These are phyloP conservation scores for Thermothelomyces thermophilus DNA, from an alignment of 2,329 filamentous ascomycete genomes.

Conservation along the genomic window DNA sequence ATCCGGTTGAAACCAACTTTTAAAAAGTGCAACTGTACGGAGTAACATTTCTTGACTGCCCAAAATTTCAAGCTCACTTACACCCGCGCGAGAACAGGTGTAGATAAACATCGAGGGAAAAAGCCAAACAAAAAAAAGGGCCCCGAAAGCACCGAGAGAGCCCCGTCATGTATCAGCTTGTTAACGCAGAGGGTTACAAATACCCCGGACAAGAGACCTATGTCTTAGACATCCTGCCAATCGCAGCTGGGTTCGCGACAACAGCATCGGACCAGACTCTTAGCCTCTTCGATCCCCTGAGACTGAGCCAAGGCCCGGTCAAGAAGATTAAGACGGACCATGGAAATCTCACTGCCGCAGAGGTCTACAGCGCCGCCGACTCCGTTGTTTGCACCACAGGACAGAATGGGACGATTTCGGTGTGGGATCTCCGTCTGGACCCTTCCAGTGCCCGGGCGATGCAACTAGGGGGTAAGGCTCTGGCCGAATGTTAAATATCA, in stretches of 20 bases:
- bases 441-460: conserved; percentile 35
- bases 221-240: conserved; percentile 51
- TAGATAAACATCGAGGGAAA: neutral
- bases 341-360: conserved; percentile 57
- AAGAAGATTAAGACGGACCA: conserved; percentile 47
- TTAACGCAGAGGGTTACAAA: conserved; percentile 34
- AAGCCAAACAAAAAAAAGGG: too few species aligned
- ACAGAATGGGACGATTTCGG: conserved; percentile 59
- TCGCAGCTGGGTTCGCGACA: conserved; percentile 46
- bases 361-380: conserved; percentile 45
- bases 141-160: neutral
- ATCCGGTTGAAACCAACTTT: neutral
- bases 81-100: neutral
- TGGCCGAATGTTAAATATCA: conserved; percentile 10
- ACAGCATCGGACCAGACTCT: conserved; percentile 68
- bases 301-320: conserved; percentile 46
- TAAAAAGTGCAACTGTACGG: too few species aligned
- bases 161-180: conserved; percentile 37
- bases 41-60: neutral
- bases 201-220: conserved; percentile 43
- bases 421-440: conserved; percentile 58
- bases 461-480: conserved; percentile 37
- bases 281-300: conserved; percentile 55
- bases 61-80: conserved; percentile 1
- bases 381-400: conserved; percentile 62